phyloP scores from a whole-genome alignment of 768 basidiomycete genomes.

The Amanita muscaria region DNA sequence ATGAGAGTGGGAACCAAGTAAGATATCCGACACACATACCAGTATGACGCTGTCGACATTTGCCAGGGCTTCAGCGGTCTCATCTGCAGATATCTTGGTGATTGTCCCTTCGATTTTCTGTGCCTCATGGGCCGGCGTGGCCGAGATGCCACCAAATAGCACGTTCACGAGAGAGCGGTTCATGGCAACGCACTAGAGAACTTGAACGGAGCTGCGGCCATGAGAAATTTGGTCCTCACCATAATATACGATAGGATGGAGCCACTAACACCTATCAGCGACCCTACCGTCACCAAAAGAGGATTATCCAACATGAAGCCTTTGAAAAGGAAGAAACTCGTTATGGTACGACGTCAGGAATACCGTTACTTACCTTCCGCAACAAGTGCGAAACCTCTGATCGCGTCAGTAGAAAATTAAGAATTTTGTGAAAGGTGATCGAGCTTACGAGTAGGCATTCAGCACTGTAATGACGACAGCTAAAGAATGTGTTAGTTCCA shows the following conservation, averaged over 20 bases:
- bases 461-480: conserved; percentile 87
- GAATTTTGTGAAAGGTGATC: background rate
- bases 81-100: conserved; percentile 71
- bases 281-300: conserved; percentile 74
- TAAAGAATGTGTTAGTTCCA: conserved; percentile 19
- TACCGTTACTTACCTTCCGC: conserved; percentile 49
- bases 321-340: conserved; percentile 14
- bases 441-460: conserved; percentile 70
- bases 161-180: conserved; percentile 82
- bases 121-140: conserved; percentile 42
- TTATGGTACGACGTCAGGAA: conserved; percentile 3
- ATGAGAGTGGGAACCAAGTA: background rate
- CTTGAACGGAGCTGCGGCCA: background rate
- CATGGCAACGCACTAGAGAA: conserved; percentile 77
- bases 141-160: conserved; percentile 77
- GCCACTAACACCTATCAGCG: conserved; percentile 83
- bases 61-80: conserved; percentile 66
- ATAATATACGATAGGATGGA: conserved; percentile 90
- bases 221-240: conserved; percentile 32
- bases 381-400: conserved; percentile 74
- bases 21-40: conserved; percentile 25
- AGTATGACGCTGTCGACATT: conserved; percentile 82
- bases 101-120: conserved; percentile 81
- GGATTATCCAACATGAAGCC: conserved; percentile 88
- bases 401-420: background rate